Evolutionary conservation across 108 stramenopile genomes (phyloP).

Genomic region (Fragilaria radians): DNA sequence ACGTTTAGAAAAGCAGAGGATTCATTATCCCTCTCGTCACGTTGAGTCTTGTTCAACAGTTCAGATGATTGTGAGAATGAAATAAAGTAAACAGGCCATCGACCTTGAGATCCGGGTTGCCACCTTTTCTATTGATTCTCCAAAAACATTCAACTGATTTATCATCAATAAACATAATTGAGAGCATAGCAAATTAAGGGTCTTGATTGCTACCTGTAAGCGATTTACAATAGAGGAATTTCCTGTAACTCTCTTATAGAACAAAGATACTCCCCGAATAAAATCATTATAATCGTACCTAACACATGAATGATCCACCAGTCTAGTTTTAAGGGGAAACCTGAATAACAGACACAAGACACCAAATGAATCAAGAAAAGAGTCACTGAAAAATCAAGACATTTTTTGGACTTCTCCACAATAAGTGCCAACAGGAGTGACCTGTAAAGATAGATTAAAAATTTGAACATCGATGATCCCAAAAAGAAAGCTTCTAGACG

Average conservation of each 20-base stretch:
- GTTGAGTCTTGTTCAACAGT: no score
- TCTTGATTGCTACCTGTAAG: no score
- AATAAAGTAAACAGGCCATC: no score
- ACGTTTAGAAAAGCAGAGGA: no score
- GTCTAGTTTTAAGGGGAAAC: constrained; percentile 62
- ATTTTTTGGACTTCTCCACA: constrained; percentile 74
- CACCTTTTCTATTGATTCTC: no score
- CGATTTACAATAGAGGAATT: constrained; percentile 62
- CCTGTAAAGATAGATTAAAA: constrained; percentile 6
- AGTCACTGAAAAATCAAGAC: constrained; percentile 77
- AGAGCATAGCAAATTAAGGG: no score
- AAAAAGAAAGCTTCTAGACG: constrained; percentile 1
- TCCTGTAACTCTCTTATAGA: constrained; percentile 68
- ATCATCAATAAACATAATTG: no score
- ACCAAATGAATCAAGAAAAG: constrained; percentile 66
- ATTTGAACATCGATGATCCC: neutral
- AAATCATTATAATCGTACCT: constrained; percentile 66
- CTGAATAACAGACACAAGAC: constrained; percentile 48
- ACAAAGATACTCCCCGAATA: constrained; percentile 79
- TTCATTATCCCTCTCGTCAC: no score
- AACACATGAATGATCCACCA: constrained; percentile 80
- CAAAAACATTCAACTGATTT: no score
- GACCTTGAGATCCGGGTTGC: no score
- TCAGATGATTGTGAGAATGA: no score
- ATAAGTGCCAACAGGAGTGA: constrained; percentile 44